phyloP scores from a whole-genome alignment of 306 rosid species.

The Echinosophora koreensis region DNA sequence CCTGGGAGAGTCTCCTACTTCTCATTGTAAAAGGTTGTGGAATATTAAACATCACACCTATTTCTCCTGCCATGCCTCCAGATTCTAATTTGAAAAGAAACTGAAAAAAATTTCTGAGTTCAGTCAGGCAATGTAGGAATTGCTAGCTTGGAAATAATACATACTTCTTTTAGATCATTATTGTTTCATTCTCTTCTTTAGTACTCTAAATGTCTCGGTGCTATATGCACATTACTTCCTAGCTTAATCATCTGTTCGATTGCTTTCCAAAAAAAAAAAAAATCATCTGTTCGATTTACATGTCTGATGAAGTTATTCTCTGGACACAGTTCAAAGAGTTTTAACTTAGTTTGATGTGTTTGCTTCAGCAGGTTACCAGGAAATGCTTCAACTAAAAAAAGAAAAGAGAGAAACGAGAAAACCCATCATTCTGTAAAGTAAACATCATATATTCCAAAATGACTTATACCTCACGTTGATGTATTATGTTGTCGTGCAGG shows the following conservation, averaged over 20 bases:
- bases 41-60: slow-evolving; percentile 76
- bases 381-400: slow-evolving; percentile 27
- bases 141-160: slow-evolving; percentile 22
- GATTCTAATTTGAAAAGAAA: slow-evolving; percentile 67
- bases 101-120: slow-evolving; percentile 45
- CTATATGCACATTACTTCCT: slow-evolving; percentile 11
- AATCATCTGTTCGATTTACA: slow-evolving; percentile 9
- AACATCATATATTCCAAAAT: slow-evolving; percentile 31
- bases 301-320: slow-evolving; percentile 24
- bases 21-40: slow-evolving; percentile 92
- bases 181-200: slow-evolving; percentile 24
- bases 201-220: slow-evolving; percentile 6
- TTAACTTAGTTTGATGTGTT: slow-evolving; percentile 33
- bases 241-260: neutral
- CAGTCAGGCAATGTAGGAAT: slow-evolving; percentile 33
- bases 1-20: slow-evolving; percentile 80
- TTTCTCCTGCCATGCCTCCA: slow-evolving; percentile 80
- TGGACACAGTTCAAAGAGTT: slow-evolving; percentile 1
- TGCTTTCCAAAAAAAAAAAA: too few relatives aligned
- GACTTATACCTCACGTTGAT: slow-evolving; percentile 26
- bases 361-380: slow-evolving; percentile 50
- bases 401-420: neutral
- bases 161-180: slow-evolving; percentile 26
- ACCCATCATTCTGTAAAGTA: slow-evolving; percentile 21
- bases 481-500: slow-evolving; percentile 33